Conservation (phyloP, 257 asterid species). For the Apocynum venetum region DNA sequence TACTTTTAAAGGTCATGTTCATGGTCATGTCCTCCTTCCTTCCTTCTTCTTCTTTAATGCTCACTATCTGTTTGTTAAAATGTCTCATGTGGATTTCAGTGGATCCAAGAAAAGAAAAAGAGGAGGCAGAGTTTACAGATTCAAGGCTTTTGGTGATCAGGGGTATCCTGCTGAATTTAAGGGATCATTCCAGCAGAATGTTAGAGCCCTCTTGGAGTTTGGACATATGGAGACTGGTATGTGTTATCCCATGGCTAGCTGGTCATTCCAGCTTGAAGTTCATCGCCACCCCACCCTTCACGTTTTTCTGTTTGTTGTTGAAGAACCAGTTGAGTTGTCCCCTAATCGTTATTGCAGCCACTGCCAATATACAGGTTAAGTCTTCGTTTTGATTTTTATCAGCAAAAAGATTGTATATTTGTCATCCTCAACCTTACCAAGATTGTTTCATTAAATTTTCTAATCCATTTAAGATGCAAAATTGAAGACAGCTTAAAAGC, state of each 20-base stretch:
- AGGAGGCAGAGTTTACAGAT: conserved; percentile 68
- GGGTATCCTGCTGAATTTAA: conserved; percentile 68
- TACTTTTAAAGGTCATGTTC: conserved; percentile 3
- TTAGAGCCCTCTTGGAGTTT: conserved; percentile 59
- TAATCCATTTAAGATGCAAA: background rate
- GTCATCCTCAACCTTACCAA: background rate
- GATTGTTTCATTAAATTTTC: background rate
- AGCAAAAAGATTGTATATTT: background rate
- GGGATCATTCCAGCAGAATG: conserved; percentile 64
- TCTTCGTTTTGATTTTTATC: background rate
- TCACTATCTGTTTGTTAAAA: conserved; percentile 10
- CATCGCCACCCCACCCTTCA: conserved; percentile 66
- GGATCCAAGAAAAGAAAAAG: conserved; percentile 78
- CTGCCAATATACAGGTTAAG: conserved; percentile 78
- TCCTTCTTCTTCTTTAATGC: background rate
- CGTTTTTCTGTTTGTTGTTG: conserved; percentile 60
- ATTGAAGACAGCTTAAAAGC: background rate
- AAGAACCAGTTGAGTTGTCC: conserved; percentile 73
- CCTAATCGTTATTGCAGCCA: conserved; percentile 63
- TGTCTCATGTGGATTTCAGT: conserved; percentile 57
- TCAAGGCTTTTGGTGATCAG: conserved; percentile 70
- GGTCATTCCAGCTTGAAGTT: conserved; percentile 91
- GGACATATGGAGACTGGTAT: conserved; percentile 56
- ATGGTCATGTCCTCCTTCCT: background rate
- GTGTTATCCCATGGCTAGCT: conserved; percentile 46